Evolutionary conservation across 805 yeast genomes (phyloP), one percentile per base, ranked within the genome.

Genomic region (Ogataea paraovalis): DNA sequence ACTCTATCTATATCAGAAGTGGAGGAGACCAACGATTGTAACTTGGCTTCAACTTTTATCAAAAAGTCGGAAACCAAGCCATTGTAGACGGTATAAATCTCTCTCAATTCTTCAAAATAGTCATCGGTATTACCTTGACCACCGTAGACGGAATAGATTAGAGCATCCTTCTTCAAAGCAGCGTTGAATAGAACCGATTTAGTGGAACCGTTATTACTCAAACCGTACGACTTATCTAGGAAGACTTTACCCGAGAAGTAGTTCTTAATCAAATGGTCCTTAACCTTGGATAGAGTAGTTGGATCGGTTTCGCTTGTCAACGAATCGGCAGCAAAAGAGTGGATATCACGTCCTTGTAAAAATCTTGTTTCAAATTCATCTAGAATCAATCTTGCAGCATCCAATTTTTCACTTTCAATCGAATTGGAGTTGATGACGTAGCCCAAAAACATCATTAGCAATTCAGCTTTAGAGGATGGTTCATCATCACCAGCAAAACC

Each of bases 71-170:
- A 68, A 47, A 90, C 73, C 53, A 92, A 74, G 23, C 87, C 87
- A 55, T 83, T 76, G 75, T 94, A 94, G 49, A 83, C 76, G 54
- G 79, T 72, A 74, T 87, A 85, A 50, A 91, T 67, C 55, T 89
- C 95, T 67, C 96, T 83, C 65, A 94, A 79, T 74, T 94, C 99
- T 66, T 91, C 97, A 60, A 94, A 94, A 74, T 89, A 94, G 67
- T 94, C 97, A 65, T 94, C 98, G 45, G 96, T 84, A 74, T 89
- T 92, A 71, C 99, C 99, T 75, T 94, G 99, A 62, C 99, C 99
- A 66, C 99, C 99, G 61, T 92, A 94, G 57, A 94, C 82, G 54
- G 97, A 96, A 50, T 78, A 81, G 47, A 91, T 69, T 51, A 76
- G 73, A 40, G 91, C 87, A 43, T 76, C 69, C 38, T 75, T 71